phyloP scores from a whole-genome alignment of 176 grass and related monocot genomes.

The Carex myosuroides region DNA sequence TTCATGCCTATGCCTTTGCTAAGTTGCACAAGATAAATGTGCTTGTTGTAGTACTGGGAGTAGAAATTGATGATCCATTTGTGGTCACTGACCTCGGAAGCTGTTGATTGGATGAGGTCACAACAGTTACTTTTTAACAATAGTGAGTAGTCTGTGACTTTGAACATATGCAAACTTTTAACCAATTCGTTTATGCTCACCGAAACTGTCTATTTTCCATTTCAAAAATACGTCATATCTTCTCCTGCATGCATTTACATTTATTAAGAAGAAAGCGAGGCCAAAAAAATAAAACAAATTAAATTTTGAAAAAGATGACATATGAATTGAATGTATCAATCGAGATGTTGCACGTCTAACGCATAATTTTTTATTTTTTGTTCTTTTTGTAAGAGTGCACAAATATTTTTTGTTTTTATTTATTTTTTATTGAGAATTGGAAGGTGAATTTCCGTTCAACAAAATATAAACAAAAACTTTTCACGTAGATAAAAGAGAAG shows the following conservation, averaged over 20 bases:
- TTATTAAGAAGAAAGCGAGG: background rate
- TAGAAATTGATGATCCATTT: background rate
- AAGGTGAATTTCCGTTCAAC: too few species aligned
- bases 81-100: background rate
- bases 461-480: too few species aligned
- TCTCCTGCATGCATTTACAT: background rate
- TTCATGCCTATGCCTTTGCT: background rate
- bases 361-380: too few species aligned
- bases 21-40: background rate
- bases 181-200: background rate
- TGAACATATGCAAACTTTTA: background rate
- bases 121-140: background rate
- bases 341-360: too few species aligned
- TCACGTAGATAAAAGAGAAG: too few species aligned
- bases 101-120: background rate
- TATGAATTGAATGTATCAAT: background rate
- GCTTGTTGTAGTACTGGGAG: background rate
- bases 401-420: too few species aligned
- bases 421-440: too few species aligned
- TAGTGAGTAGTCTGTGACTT: background rate
- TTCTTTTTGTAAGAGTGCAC: too few species aligned
- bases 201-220: background rate
- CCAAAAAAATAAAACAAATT: background rate
- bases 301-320: background rate
- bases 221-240: background rate